These are phyloP conservation scores for Solanum appendiculatum DNA, from an alignment of 257 asterid species.

Conservation along the genomic window DNA sequence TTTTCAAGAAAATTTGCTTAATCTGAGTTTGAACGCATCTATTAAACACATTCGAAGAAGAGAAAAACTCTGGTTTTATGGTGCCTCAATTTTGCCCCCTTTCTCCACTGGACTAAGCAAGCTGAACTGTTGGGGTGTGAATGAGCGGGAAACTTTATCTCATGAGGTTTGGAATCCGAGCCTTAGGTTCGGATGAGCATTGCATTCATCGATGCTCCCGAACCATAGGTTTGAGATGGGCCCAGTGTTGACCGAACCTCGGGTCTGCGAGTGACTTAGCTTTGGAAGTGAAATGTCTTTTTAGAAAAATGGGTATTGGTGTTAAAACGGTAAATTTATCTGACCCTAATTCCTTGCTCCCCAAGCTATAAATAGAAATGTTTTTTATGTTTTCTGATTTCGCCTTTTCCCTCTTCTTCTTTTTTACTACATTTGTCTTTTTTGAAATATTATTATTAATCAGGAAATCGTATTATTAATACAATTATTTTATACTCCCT, in stretches of 20 bases:
- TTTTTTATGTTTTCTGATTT: background rate
- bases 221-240: background rate
- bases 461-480: too few species aligned
- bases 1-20: background rate
- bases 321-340: slow-evolving; percentile 16
- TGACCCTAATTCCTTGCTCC: slow-evolving; percentile 38
- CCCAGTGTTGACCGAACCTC: slow-evolving; percentile 57
- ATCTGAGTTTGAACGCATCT: background rate
- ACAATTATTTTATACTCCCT: too few species aligned
- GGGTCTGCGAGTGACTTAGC: background rate
- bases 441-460: too few species aligned
- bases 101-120: slow-evolving; percentile 62
- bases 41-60: background rate
- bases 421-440: background rate
- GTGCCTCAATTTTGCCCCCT: slow-evolving; percentile 1
- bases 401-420: background rate
- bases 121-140: slow-evolving; percentile 12
- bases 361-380: slow-evolving; percentile 51
- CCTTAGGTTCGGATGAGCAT: slow-evolving; percentile 22
- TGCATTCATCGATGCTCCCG: background rate
- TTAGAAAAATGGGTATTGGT: background rate
- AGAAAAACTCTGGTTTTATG: background rate
- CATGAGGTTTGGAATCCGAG: slow-evolving; percentile 17
- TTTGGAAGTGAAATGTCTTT: background rate
- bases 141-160: slow-evolving; percentile 67